phyloP scores from a whole-genome alignment of 805 yeast species.

The Sugiyamaella marilandica region DNA sequence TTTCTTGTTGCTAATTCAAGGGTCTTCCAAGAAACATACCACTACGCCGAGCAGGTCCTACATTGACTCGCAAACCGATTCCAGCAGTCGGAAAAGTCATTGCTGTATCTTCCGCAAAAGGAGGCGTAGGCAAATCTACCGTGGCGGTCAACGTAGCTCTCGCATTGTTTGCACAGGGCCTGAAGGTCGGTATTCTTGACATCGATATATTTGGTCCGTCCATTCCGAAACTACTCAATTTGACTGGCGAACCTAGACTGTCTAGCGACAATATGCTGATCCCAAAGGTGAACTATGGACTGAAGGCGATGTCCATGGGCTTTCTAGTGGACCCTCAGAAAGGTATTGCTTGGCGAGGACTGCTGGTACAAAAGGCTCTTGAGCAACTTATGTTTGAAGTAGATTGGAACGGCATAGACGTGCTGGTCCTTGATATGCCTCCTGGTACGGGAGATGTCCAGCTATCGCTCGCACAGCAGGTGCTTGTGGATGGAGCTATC shows the following conservation, averaged over 20 bases:
- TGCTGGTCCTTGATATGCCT: conserved; percentile 76
- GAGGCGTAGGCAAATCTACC: conserved; percentile 80
- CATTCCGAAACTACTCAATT: conserved; percentile 64
- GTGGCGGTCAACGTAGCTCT: conserved; percentile 63
- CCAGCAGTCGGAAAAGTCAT: conserved; percentile 59
- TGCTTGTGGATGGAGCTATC: conserved; percentile 73
- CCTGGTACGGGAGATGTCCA: conserved; percentile 93
- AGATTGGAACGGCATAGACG: conserved; percentile 62
- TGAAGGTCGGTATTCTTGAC: conserved; percentile 65
- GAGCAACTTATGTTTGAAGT: conserved; percentile 83
- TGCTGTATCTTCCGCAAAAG: conserved; percentile 71
- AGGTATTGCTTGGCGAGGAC: conserved; percentile 78
- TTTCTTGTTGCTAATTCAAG: conserved; percentile 28
- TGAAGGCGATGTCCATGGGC: conserved; percentile 88
- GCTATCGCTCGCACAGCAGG: conserved; percentile 71
- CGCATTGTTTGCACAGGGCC: conserved; percentile 49
- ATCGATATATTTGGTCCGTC: conserved; percentile 86
- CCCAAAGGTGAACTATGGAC: conserved; percentile 69
- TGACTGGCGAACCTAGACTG: conserved; percentile 65
- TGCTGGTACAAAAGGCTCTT: conserved; percentile 81
- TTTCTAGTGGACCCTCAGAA: conserved; percentile 61
- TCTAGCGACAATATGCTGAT: conserved; percentile 48
- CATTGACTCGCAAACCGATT: conserved; percentile 38
- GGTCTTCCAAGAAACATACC: conserved; percentile 39
- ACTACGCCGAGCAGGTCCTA: conserved; percentile 53